Percentiles rank a stretch among this genome's conserved stretches.
Conservation (phyloP, 495 filamentous ascomycete genomes). For the Trichoderma parareesei region DNA sequence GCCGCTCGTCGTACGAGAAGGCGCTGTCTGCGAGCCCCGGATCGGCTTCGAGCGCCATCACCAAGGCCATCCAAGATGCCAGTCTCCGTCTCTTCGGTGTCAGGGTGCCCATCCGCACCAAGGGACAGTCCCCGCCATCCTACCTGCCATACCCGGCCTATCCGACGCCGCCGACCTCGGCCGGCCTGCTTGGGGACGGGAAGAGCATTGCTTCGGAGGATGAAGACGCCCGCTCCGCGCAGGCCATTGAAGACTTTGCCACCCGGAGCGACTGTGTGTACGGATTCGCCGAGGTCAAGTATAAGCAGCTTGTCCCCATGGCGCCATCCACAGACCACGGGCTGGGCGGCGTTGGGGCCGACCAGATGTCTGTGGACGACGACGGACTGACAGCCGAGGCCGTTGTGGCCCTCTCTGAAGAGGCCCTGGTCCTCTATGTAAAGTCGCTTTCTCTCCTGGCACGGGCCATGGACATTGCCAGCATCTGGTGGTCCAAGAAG, state of each 20-base stretch:
- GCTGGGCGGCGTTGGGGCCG: conserved; percentile 46
- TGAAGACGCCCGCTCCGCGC: conserved; percentile 70
- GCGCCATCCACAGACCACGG: conserved; percentile 68
- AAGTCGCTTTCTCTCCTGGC: conserved; percentile 83
- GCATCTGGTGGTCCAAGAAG: conserved; percentile 81
- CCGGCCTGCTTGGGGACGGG: conserved; percentile 57
- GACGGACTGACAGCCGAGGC: conserved; percentile 78
- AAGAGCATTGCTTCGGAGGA: conserved; percentile 55
- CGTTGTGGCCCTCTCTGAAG: conserved; percentile 78
- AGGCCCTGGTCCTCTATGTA: conserved; percentile 91
- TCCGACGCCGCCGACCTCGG: conserved; percentile 51
- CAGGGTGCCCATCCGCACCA: conserved; percentile 57
- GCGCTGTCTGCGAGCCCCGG: conserved; percentile 67
- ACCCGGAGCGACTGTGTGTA: conserved; percentile 91
- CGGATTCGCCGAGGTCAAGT: conserved; percentile 96
- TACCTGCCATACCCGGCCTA: conserved; percentile 83
- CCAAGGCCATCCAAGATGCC: conserved; percentile 90
- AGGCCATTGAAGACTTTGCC: conserved; percentile 82
- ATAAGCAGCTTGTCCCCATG: conserved; percentile 85
- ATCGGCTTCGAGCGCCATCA: conserved; percentile 79
- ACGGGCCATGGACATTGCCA: conserved; percentile 94
- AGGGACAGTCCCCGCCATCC: conserved; percentile 67
- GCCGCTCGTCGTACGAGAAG: conserved; percentile 70
- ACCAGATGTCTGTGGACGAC: conserved; percentile 41
- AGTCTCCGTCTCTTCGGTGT: conserved; percentile 75